Percentiles rank a stretch among this genome's conserved stretches.
Conservation (phyloP, 495 filamentous ascomycete species). For the Patellaria atrata region DNA sequence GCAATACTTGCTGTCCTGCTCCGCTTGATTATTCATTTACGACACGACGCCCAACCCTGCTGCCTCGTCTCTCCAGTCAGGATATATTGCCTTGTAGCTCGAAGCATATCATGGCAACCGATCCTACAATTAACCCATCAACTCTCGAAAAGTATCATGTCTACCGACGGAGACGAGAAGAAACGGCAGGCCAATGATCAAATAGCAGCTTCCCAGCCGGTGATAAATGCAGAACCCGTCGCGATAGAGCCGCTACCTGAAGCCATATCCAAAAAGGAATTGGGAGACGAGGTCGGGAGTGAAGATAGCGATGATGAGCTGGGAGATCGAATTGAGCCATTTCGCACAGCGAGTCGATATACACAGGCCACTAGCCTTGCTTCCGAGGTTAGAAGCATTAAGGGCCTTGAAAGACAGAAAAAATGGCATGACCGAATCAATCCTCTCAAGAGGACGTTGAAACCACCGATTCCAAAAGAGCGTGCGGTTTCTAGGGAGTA, state of each 20-base stretch:
- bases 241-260: slow-evolving; percentile 19
- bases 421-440: slow-evolving; percentile 49
- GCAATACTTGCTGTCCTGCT: no score
- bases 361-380: slow-evolving; percentile 35
- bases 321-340: slow-evolving; percentile 10
- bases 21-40: no score
- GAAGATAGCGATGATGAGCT: slow-evolving; percentile 8
- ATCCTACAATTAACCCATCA: no score
- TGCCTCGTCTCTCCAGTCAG: no score
- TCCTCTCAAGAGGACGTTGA: slow-evolving; percentile 44
- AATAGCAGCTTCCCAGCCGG: slow-evolving; percentile 6
- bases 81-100: no score
- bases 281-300: slow-evolving; percentile 15
- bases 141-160: no score
- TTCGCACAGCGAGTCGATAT: slow-evolving; percentile 29
- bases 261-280: slow-evolving; percentile 18
- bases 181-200: slow-evolving; percentile 12
- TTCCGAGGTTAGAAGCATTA: slow-evolving; percentile 23
- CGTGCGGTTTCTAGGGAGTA: slow-evolving; percentile 41
- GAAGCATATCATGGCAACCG: no score
- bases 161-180: slow-evolving; percentile 10
- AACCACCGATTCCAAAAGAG: slow-evolving; percentile 46
- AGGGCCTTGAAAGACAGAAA: slow-evolving; percentile 26
- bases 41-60: no score
- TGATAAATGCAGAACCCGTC: slow-evolving; percentile 19